Conservation (phyloP, 768 basidiomycete species). For the Agrocybe praecox region DNA sequence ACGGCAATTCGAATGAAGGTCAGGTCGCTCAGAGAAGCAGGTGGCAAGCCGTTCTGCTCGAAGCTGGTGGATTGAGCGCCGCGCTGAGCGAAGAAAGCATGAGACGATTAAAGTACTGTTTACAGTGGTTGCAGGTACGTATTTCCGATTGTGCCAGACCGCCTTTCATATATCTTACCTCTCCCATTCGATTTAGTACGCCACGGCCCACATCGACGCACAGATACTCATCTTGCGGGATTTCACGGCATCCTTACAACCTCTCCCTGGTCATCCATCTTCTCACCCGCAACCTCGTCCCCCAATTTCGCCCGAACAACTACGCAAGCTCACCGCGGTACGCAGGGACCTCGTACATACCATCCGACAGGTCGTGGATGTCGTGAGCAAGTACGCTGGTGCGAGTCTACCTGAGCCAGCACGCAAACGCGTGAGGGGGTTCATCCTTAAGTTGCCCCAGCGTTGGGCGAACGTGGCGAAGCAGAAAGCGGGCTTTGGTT, state of each 20-base stretch:
- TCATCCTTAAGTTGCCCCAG: slow-evolving; percentile 21
- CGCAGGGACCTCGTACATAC: slow-evolving; percentile 87
- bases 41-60: slow-evolving; percentile 83
- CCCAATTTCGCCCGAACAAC: slow-evolving; percentile 19
- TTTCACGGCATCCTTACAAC: slow-evolving; percentile 70
- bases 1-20: slow-evolving; percentile 30
- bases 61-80: slow-evolving; percentile 86
- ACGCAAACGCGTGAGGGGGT: slow-evolving; percentile 15
- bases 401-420: slow-evolving; percentile 80
- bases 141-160: no score
- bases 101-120: slow-evolving; percentile 80
- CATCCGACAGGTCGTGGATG: slow-evolving; percentile 86
- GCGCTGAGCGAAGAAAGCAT: slow-evolving; percentile 92
- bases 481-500: background rate
- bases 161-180: no score
- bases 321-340: slow-evolving; percentile 71
- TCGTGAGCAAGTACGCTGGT: slow-evolving; percentile 85
- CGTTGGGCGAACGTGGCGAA: slow-evolving; percentile 17
- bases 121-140: slow-evolving; percentile 85
- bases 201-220: slow-evolving; percentile 83
- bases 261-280: slow-evolving; percentile 21
- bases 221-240: slow-evolving; percentile 85
- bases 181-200: slow-evolving; percentile 55
- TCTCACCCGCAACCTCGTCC: slow-evolving; percentile 14
- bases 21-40: slow-evolving; percentile 75